These are phyloP conservation scores for Penicillium cosmopolitanum DNA, from an alignment of 495 filamentous ascomycete species.

Conservation along the genomic window DNA sequence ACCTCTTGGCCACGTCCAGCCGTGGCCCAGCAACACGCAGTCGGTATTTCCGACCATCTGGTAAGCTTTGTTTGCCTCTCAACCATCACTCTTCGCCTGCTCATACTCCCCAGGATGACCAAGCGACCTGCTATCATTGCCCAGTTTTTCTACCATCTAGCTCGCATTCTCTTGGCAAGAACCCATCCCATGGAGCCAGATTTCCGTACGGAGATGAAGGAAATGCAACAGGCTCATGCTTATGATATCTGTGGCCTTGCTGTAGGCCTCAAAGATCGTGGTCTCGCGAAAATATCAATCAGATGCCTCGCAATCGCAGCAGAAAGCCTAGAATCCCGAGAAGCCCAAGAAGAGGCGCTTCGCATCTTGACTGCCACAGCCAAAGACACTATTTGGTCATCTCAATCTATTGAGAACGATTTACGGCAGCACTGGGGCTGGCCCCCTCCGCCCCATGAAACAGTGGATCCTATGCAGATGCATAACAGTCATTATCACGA, in stretches of 20 bases:
- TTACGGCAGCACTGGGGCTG: conserved; percentile 81
- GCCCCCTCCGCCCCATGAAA: conserved; percentile 44
- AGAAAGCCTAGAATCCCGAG: conserved; percentile 66
- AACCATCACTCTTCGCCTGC: not conserved
- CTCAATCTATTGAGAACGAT: conserved; percentile 67
- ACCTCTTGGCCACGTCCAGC: conserved; percentile 75
- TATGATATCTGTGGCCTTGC: conserved; percentile 86
- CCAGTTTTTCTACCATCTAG: conserved; percentile 89
- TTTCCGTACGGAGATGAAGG: conserved; percentile 61
- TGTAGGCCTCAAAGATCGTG: conserved; percentile 79
- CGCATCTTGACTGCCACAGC: conserved; percentile 72
- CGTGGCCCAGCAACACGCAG: conserved; percentile 66
- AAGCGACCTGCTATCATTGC: conserved; percentile 81
- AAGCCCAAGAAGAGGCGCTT: conserved; percentile 85
- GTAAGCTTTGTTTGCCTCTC: conserved; percentile 47
- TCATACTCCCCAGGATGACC: conserved; percentile 63
- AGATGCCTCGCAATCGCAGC: conserved; percentile 79
- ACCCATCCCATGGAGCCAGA: conserved; percentile 70
- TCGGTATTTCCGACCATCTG: conserved; percentile 88
- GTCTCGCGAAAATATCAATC: conserved; percentile 74
- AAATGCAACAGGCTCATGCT: conserved; percentile 70
- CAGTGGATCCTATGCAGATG: conserved; percentile 28
- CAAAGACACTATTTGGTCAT: conserved; percentile 78
- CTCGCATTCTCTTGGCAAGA: conserved; percentile 78
- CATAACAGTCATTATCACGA: conserved; percentile 24